Evolutionary conservation across 2,329 filamentous ascomycete genomes (phyloP).

Genomic region (Nigrospora oryzae): DNA sequence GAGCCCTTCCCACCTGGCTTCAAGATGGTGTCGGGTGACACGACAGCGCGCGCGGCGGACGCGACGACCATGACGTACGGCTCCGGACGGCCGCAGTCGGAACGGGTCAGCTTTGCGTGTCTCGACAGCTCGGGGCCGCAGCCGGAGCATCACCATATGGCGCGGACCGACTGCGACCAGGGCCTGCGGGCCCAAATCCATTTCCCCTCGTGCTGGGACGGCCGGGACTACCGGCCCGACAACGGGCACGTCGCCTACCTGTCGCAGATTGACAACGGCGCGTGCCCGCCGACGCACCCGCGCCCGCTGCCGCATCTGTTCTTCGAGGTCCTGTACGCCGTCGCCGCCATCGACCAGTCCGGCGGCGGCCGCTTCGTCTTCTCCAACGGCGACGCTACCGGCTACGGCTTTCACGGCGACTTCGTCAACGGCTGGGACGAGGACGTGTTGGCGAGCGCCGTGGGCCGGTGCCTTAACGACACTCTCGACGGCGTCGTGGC

Average conservation of each 20-base stretch:
- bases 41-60: too few species aligned
- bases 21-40: too few species aligned
- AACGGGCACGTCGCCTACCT: conserved; percentile 31
- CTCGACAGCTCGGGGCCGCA: too few species aligned
- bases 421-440: conserved; percentile 33
- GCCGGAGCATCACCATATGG: too few species aligned
- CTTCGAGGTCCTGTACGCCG: conserved; percentile 26
- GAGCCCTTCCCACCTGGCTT: too few species aligned
- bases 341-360: conserved; percentile 13
- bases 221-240: conserved; percentile 38
- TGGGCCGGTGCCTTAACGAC: conserved; percentile 23
- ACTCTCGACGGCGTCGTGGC: conserved; percentile 8
- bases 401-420: conserved; percentile 29
- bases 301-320: conserved; percentile 34
- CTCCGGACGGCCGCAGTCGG: too few species aligned
- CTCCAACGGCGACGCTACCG: conserved; percentile 21
- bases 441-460: conserved; percentile 26
- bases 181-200: conserved; percentile 31
- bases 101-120: too few species aligned
- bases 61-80: too few species aligned
- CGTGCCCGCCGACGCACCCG: conserved; percentile 31
- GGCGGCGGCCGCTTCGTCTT: conserved; percentile 20
- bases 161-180: too few species aligned
- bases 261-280: conserved; percentile 26
- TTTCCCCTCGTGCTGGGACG: conserved; percentile 58